Base-by-base conservation (phyloP, 108 stramenopile genomes). In the Aurantiochytrium sp. region DNA sequence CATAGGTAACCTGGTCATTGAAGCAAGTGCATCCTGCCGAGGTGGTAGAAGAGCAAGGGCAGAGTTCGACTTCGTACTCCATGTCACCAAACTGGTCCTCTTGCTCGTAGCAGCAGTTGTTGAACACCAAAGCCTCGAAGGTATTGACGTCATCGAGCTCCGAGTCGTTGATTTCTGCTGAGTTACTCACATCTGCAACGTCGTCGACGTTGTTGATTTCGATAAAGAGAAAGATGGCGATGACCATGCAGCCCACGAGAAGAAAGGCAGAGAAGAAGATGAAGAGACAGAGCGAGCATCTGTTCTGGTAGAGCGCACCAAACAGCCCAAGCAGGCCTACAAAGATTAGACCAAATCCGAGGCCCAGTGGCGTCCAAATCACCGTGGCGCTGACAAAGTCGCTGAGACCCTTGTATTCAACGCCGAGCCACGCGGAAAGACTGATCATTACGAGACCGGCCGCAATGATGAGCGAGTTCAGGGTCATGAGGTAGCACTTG, bases 401-500 rank as follows among this genome's bases (percentile, higher is more conserved):
- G n/a, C 73, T 51, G 12, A 51, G 49, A 10, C 73, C 73, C 49
- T 83, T 83, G 49, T 51, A 83, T 21, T 83, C 49, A 25, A 83
- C 73, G 25, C 73, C 73, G 21, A 83, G 49, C 73, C 73, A 83
- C 10, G 49, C 49, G 18, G 73, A 83, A 5, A 83, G 73, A 10
- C 21, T 51, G 49, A 83, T 51, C 47, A 83, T 51, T 5, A 51
- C 73, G 49, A 83, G 6, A 16, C 73, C 73, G 21, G 73, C 73
- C 21, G 21, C 19, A 10, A 83, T 51, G 42, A 83, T 83, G 49
- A 83, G 21, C 23, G 73, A 18, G 73, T 83, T 83, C 47, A 83
- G 73, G 73, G 18, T 51, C 44, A 83, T 5, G 10, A 83, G n/a
- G 73, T 83, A 83, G 73, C 73, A 83, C 73, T 83, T 83, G 73